Evolutionary conservation across 164 flowering plant genomes (phyloP), one percentile per base, ranked within the genome.

Genomic region (Tinospora cordifolia): DNA sequence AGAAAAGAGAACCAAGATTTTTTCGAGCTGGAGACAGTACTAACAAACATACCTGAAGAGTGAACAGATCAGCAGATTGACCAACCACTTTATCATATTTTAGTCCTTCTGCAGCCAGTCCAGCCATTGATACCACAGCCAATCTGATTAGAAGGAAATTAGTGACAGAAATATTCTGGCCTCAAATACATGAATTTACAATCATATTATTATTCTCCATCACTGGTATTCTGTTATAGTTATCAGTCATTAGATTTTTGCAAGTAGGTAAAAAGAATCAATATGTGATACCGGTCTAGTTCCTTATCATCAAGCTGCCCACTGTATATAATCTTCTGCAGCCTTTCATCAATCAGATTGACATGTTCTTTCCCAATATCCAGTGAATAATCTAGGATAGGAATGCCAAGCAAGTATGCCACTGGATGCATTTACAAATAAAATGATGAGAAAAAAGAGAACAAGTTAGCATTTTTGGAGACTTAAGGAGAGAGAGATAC

Each of bases 321-420:
- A 81, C 96, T 90, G 71, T 94, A 94, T 65, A 94, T 87, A 64
- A 94, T 77, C 77, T 90, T 90, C 73, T 94, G 90, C 64, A 91
- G 83, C 74, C 78, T 86, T 70, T 87, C 85, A 75, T 90, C 92
- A 64, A 84, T 81, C 77, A 94, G 90, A 83, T 91, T 94, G 69
- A 90, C 95, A 77, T 94, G 87, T 80, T 94, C 98, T 78, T 90
- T 94, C 25, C 98, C 97, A 58, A 91, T 90, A 69, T 94, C 98
- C 78, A 91, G 72, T n/a, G 97, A 89, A 80, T 94, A 94, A 15
- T 87, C 95, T 76, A 94, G 79, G 39, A 94, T 89, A 0, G 98
- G 97, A 49, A 90, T 81, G 67, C 97, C 97, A 66, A 94, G 84
- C 84, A 94, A 78, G 78, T 91, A 94, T 21, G 90, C 87, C 83